A percentile compares a stretch with the other conserved stretches of the same genome.
Conservation (phyloP, 2,329 filamentous ascomycete species). For the Tolypocladium endophyticum region DNA sequence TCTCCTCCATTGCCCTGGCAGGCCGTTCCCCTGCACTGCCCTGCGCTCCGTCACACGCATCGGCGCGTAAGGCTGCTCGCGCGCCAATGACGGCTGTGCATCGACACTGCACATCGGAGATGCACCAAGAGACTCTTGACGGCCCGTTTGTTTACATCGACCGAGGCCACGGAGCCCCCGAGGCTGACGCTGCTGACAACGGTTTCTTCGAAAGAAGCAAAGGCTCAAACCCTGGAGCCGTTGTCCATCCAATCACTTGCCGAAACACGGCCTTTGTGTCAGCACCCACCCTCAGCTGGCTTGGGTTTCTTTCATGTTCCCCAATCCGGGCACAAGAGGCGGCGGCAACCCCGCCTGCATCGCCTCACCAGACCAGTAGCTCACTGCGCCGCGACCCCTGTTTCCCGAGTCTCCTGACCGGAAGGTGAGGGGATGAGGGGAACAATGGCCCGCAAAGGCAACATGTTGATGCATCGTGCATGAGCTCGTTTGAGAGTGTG, state of each 20-base stretch:
- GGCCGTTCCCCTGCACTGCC: neutral
- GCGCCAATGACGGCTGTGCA: neutral
- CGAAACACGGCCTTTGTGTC: neutral
- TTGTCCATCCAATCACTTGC: neutral
- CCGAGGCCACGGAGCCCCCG: neutral
- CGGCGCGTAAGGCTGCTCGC: neutral
- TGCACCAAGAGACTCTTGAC: neutral
- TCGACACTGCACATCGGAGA: neutral
- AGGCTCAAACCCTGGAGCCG: neutral
- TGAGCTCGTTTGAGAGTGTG: slow-evolving; percentile 14
- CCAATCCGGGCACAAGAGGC: slow-evolving; percentile 2
- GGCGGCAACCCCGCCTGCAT: neutral
- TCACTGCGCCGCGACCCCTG: neutral
- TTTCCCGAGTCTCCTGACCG: slow-evolving; percentile 9
- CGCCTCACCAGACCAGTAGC: neutral
- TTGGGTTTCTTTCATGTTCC: neutral
- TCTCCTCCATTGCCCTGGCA: neutral
- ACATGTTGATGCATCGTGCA: slow-evolving; percentile 12
- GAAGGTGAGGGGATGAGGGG: slow-evolving; percentile 12
- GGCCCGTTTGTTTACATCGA: neutral
- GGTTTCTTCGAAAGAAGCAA: neutral
- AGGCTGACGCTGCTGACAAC: neutral
- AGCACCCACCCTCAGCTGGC: slow-evolving; percentile 1
- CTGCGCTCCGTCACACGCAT: neutral
- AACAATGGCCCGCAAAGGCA: slow-evolving; percentile 11